Base-by-base conservation (phyloP, 306 rosid genomes). In the Citrullus amarus region DNA sequence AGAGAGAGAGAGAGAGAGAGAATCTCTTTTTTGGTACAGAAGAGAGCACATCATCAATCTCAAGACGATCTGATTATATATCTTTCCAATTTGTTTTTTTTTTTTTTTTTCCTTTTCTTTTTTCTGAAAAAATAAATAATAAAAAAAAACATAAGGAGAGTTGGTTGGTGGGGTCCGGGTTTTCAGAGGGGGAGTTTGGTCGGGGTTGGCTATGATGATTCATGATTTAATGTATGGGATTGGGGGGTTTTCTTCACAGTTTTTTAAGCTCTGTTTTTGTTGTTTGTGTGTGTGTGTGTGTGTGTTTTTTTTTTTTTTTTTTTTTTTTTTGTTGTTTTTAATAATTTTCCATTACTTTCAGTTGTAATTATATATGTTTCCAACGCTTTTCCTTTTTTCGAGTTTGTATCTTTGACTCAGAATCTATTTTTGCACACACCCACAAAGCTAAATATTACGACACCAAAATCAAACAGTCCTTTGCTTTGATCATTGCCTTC, bases 31-130 rank as follows among this genome's bases (percentile, higher is more conserved):
- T 95, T 68, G 54, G 53, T 17, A 67, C 6, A 38, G 53, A 87
- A 87, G 91, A 41, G 89, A 92, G 96, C 89, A 90, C 58, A 39
- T 80, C 88, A 83, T 79, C 88, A 85, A 85, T 85, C 88, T 85
- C 88, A 78, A 83, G 88, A 83, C 79, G 88, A 85, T 85, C 88
- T 80, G 88, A 68, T 55, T 75, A 62, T 62, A 13, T 75, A 79
- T 82, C 83, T 79, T 68, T 68, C 25, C 25, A 62, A 0, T n/a
- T 50, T 58, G 18, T 70, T 11, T 62, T 38, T 62, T 11, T 28
- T 3, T 67, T 58, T 36, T 44, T 56, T 5, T 7, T 51, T 68
- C 3, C 4, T 34, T 34, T 34, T 34, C 4, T 2, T 34, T 34
- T 34, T 36, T 36, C 5, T 36, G 2, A 32, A 32, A 36, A 36